These are phyloP conservation scores for Exophiala bonariae DNA, from an alignment of 2,329 filamentous ascomycete genomes.

Conservation along the genomic window DNA sequence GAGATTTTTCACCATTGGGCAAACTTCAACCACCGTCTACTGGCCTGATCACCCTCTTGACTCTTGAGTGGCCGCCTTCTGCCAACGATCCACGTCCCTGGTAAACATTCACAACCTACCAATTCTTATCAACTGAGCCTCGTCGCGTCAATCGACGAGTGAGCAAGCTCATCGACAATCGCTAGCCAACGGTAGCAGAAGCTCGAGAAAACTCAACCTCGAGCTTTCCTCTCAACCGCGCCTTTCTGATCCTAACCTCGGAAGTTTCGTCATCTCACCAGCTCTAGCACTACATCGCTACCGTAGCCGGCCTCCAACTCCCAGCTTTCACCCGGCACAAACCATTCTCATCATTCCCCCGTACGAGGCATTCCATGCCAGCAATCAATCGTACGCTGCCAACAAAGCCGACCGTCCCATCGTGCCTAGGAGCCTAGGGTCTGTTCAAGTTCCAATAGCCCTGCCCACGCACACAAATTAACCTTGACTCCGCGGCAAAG, in stretches of 20 bases:
- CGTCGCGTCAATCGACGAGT: conserved; percentile 10
- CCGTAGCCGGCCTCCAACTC: no score
- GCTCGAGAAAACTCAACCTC: not conserved
- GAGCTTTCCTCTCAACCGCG: not conserved
- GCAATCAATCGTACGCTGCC: no score
- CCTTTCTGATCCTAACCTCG: not conserved
- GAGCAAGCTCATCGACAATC: conserved; percentile 12
- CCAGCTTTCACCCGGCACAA: no score
- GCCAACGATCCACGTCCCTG: conserved; percentile 20
- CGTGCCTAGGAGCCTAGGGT: no score
- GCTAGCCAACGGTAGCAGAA: not conserved
- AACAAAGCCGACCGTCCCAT: no score
- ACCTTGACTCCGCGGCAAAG: conserved; percentile 8
- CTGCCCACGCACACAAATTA: not conserved
- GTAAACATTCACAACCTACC: conserved; percentile 23
- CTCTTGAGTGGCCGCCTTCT: conserved; percentile 24
- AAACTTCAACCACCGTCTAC: conserved; percentile 2
- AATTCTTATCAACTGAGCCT: conserved; percentile 9
- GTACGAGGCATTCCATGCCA: no score
- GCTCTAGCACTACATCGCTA: not conserved
- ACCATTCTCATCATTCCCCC: no score
- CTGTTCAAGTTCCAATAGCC: no score
- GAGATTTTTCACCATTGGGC: conserved; percentile 1
- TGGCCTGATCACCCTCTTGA: not conserved
- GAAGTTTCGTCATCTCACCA: not conserved